Conservation (phyloP, 306 rosid genomes). For the Trichosanthes truncata region DNA sequence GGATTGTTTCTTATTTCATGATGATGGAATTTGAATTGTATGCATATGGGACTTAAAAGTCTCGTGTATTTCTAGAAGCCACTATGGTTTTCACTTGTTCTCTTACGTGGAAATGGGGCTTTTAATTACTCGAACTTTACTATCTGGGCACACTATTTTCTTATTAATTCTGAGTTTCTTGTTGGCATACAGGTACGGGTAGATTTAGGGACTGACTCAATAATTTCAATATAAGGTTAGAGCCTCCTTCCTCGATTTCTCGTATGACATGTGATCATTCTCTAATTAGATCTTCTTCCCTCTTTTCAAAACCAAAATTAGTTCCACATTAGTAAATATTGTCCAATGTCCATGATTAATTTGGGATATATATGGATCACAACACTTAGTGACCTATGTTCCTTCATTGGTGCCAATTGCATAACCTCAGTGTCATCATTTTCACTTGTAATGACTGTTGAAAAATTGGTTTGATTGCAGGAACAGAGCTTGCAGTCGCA, state of each 20-base stretch:
- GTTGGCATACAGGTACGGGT: neutral
- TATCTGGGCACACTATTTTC: neutral
- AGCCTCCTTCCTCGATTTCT: neutral
- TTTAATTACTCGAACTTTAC: neutral
- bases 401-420: neutral
- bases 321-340: neutral
- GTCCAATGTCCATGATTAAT: neutral
- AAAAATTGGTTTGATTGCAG: conserved; percentile 1
- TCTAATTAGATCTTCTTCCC: neutral
- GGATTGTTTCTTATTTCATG: neutral
- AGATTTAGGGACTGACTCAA: neutral
- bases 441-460: neutral
- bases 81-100: neutral
- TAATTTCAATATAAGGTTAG: conserved; percentile 9
- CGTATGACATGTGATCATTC: neutral
- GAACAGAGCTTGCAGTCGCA: neutral
- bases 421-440: neutral
- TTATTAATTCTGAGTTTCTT: neutral
- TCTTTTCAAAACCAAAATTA: neutral
- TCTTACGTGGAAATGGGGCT: neutral
- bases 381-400: neutral
- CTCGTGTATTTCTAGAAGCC: neutral
- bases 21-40: neutral
- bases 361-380: neutral
- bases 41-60: neutral